These are phyloP conservation scores for Diaporthe destruens DNA, from an alignment of 2,329 filamentous ascomycete genomes.

Conservation along the genomic window DNA sequence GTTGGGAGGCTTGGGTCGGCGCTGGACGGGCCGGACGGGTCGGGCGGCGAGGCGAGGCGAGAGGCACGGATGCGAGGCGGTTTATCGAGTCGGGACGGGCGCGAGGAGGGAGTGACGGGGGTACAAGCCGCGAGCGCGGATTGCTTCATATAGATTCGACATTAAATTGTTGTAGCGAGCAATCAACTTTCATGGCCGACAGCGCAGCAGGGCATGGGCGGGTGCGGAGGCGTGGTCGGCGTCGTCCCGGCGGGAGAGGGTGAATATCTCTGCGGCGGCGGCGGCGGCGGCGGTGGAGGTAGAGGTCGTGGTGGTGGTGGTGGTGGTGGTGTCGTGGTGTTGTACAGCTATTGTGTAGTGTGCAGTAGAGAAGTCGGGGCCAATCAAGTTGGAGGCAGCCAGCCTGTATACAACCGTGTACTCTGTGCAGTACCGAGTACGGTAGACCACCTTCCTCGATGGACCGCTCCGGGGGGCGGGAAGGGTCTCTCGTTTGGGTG, in stretches of 20 bases:
- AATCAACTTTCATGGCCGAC: conserved; percentile 47
- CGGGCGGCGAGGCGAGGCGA: conserved; percentile 7
- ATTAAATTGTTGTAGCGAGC: conserved; percentile 45
- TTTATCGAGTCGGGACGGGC: conserved; percentile 46
- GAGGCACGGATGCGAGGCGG: conserved; percentile 8
- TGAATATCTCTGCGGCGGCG: background rate
- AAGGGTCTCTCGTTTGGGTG: conserved; percentile 34
- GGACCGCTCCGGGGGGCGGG: conserved; percentile 28
- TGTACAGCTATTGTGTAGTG: conserved; percentile 4
- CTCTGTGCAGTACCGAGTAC: background rate
- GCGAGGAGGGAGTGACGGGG: conserved; percentile 43
- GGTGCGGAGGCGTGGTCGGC: conserved; percentile 2
- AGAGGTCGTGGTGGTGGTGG: background rate
- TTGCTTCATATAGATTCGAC: conserved; percentile 55
- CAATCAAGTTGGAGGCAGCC: conserved; percentile 36
- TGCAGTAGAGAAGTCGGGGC: background rate
- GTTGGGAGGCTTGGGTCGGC: conserved; percentile 42
- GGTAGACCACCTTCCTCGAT: conserved; percentile 20
- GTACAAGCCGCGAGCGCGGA: conserved; percentile 49
- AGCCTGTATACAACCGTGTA: conserved; percentile 21
- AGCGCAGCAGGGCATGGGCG: conserved; percentile 37
- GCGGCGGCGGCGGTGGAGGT: too few species aligned
- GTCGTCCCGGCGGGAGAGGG: conserved; percentile 7
- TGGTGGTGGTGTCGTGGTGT: conserved; percentile 17
- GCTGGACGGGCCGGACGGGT: background rate